These are phyloP conservation scores for Lunasporangiospora selenospora DNA, from an alignment of 192 early-diverging fungal species.

Conservation along the genomic window DNA sequence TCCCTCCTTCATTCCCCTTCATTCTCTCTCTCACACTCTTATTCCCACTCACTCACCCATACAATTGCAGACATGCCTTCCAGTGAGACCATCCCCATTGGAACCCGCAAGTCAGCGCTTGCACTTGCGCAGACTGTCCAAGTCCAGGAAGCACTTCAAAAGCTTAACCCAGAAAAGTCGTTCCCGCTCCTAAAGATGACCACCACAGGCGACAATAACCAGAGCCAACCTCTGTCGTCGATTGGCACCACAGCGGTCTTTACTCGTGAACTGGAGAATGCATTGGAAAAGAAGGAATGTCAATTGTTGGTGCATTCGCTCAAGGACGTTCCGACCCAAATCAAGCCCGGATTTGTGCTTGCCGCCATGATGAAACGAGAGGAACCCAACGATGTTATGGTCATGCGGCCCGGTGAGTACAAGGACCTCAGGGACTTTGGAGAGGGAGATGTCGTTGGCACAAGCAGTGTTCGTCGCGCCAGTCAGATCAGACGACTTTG, in stretches of 20 bases:
- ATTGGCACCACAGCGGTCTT: conserved; percentile 93
- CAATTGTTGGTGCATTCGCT: conserved; percentile 94
- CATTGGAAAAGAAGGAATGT: conserved; percentile 68
- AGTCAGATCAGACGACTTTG: conserved; percentile 84
- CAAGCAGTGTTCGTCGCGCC: conserved; percentile 85
- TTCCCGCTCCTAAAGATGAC: conserved; percentile 68
- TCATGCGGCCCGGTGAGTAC: conserved; percentile 58
- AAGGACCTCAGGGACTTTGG: conserved; percentile 71
- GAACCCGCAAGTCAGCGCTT: conserved; percentile 87
- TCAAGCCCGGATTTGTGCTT: conserved; percentile 83
- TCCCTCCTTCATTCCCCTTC: background rate
- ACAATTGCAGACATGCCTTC: conserved; percentile 19
- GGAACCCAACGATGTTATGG: conserved; percentile 89
- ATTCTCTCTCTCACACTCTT: background rate
- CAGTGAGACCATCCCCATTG: conserved; percentile 55
- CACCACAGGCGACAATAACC: conserved; percentile 83
- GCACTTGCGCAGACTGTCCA: conserved; percentile 86
- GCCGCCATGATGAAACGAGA: conserved; percentile 88
- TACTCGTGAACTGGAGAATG: conserved; percentile 89
- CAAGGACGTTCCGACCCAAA: conserved; percentile 90
- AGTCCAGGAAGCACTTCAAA: conserved; percentile 65
- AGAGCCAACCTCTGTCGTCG: conserved; percentile 83
- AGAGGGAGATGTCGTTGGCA: conserved; percentile 80
- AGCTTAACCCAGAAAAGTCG: conserved; percentile 46
- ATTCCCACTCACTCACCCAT: background rate